Percentiles rank a stretch among this genome's conserved stretches.
Evolutionary conservation across 441 rosid species (phyloP).

Genomic region (California macrophylla): DNA sequence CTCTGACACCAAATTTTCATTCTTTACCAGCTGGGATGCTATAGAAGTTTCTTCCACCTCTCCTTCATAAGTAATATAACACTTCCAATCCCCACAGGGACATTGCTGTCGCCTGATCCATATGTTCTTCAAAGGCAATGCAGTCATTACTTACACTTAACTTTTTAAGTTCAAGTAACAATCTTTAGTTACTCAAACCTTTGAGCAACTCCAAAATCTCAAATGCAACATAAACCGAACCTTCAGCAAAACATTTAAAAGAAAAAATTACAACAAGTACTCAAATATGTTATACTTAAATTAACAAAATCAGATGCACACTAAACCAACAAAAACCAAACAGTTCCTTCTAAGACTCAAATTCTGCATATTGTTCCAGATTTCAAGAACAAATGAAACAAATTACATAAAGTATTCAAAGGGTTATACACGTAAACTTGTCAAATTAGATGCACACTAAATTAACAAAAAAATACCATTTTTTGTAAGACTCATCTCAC

Average conservation of each 20-base stretch:
- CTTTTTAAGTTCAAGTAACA: not conserved
- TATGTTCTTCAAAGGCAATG: constrained; percentile 50
- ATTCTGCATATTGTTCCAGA: not conserved
- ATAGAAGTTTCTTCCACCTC: constrained; percentile 41
- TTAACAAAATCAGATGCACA: not conserved
- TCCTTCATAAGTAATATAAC: constrained; percentile 54
- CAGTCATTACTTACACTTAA: constrained; percentile 23
- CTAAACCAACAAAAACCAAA: not conserved
- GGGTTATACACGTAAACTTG: not conserved
- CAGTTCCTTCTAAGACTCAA: not conserved
- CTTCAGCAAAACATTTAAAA: not conserved
- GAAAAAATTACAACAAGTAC: not conserved
- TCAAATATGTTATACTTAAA: not conserved
- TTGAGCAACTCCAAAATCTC: not conserved
- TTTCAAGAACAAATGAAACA: not conserved
- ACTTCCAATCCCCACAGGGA: constrained; percentile 94
- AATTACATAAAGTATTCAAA: not conserved
- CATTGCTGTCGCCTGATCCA: constrained; percentile 84
- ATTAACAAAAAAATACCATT: not conserved
- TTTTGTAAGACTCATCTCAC: not conserved
- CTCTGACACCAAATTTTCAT: constrained; percentile 45
- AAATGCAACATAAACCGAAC: not conserved
- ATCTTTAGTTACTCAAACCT: not conserved
- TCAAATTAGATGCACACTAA: not conserved
- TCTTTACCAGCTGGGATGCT: constrained; percentile 37